Evolutionary conservation across 2,329 filamentous ascomycete species (phyloP).

Genomic region (Periconia sp.): DNA sequence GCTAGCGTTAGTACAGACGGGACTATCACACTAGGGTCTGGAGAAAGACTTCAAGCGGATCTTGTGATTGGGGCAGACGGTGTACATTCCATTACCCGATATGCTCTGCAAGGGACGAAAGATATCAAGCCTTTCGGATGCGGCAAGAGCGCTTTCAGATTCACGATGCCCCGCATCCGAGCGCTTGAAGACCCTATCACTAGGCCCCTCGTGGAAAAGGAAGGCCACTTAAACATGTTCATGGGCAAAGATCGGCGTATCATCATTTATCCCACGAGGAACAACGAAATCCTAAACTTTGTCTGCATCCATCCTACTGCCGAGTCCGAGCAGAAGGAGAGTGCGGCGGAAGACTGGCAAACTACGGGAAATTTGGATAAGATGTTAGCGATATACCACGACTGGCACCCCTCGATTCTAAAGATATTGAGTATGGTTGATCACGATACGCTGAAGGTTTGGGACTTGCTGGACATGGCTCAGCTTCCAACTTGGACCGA

Average conservation of each 20-base stretch:
- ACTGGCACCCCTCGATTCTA: constrained; percentile 44
- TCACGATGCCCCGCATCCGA: constrained; percentile 57
- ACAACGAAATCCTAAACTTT: constrained; percentile 57
- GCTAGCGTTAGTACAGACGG: constrained; percentile 47
- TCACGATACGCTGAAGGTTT: constrained; percentile 44
- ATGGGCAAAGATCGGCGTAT: constrained; percentile 52
- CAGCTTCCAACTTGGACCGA: constrained; percentile 62
- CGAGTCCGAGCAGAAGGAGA: constrained; percentile 28
- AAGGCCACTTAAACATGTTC: constrained; percentile 53
- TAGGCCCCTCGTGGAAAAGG: constrained; percentile 43
- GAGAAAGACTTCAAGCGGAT: constrained; percentile 53
- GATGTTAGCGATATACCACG: constrained; percentile 49
- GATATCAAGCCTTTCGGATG: constrained; percentile 50
- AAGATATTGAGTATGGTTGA: constrained; percentile 49
- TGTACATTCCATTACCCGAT: constrained; percentile 50
- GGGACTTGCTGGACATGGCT: constrained; percentile 62
- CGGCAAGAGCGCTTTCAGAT: constrained; percentile 65
- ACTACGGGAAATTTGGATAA: constrained; percentile 43
- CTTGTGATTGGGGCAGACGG: constrained; percentile 63
- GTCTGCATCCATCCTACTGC: constrained; percentile 50
- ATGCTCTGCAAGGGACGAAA: constrained; percentile 28
- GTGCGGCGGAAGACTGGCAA: constrained; percentile 40
- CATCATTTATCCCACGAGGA: constrained; percentile 55
- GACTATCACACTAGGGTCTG: constrained; percentile 53
- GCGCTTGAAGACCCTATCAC: constrained; percentile 49